phyloP scores from a whole-genome alignment of 208 protist genomes.

The Trypanosoma scelopori region DNA sequence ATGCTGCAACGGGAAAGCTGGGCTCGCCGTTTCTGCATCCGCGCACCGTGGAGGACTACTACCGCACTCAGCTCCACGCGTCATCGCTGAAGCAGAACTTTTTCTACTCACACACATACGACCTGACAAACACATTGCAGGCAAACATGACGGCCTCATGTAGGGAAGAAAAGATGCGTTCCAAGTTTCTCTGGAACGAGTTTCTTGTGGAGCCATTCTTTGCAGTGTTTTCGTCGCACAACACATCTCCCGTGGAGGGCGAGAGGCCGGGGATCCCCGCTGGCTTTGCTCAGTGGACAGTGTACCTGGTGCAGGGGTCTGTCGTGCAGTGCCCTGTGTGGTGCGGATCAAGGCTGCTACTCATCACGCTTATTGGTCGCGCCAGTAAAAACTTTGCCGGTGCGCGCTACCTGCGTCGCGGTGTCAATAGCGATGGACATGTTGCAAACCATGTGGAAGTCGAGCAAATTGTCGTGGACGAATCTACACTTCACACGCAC shows the following conservation, averaged over 20 bases:
- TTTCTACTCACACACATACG: slow-evolving; percentile 96
- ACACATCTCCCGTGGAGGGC: not conserved
- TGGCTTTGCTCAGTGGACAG: slow-evolving; percentile 22
- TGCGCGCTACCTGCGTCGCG: slow-evolving; percentile 94
- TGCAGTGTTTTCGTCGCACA: not conserved
- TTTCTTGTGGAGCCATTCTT: slow-evolving; percentile 76
- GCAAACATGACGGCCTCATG: slow-evolving; percentile 77
- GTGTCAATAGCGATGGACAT: slow-evolving; percentile 80
- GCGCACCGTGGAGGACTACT: slow-evolving; percentile 50
- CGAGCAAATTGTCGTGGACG: slow-evolving; percentile 86
- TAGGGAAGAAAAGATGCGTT: not conserved
- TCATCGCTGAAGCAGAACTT: slow-evolving; percentile 79
- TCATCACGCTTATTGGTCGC: slow-evolving; percentile 92
- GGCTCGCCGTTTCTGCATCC: slow-evolving; percentile 15
- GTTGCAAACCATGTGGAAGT: slow-evolving; percentile 90
- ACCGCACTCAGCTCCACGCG: slow-evolving; percentile 70
- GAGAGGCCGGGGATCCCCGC: slow-evolving; percentile 1
- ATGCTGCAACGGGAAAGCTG: not conserved
- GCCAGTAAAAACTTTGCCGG: slow-evolving; percentile 92
- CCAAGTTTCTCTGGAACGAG: slow-evolving; percentile 87
- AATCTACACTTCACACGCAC: slow-evolving; percentile 30
- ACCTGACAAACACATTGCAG: slow-evolving; percentile 95
- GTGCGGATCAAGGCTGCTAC: slow-evolving; percentile 24
- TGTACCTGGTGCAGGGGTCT: slow-evolving; percentile 28
- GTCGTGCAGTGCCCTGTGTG: slow-evolving; percentile 33